Percentiles rank a stretch among this genome's conserved stretches.
phyloP scores from a whole-genome alignment of 176 grass and related monocot genomes.

The Neostapfia colusana region DNA sequence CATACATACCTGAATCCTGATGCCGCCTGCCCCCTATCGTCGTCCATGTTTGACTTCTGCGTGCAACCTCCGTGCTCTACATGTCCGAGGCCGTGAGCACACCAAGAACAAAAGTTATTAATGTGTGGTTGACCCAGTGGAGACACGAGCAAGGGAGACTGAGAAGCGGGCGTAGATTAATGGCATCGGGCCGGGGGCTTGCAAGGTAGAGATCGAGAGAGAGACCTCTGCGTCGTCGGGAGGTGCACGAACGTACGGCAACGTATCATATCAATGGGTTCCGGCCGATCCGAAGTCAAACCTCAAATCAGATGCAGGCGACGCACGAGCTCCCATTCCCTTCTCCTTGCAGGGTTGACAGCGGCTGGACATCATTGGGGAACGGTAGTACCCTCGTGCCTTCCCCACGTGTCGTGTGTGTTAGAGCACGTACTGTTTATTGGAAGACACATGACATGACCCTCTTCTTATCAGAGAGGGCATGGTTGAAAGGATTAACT shows the following conservation, averaged over 20 bases:
- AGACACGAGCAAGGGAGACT: constrained; percentile 53
- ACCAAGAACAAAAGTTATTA: constrained; percentile 4
- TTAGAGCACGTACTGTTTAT: neutral
- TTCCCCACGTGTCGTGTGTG: neutral
- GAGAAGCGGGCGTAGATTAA: constrained; percentile 37
- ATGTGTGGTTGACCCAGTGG: constrained; percentile 35
- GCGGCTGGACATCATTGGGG: constrained; percentile 18
- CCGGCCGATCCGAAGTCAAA: constrained; percentile 26
- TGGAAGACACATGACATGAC: too few relatives aligned
- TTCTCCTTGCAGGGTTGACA: constrained; percentile 15
- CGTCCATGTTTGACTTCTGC: constrained; percentile 8
- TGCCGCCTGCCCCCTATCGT: neutral
- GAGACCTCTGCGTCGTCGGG: constrained; percentile 24
- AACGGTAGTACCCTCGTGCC: neutral
- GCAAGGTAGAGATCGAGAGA: too few relatives aligned
- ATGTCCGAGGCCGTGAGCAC: neutral
- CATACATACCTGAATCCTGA: neutral
- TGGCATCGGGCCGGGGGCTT: constrained; percentile 23
- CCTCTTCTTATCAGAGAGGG: neutral
- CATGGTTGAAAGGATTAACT: too few relatives aligned
- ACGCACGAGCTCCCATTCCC: constrained; percentile 33
- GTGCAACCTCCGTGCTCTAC: too few relatives aligned
- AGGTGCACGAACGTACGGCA: neutral
- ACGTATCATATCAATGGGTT: constrained; percentile 9
- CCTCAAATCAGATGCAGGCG: neutral